phyloP scores from a whole-genome alignment of 176 grass and related monocot species.

The Phyllostachys edulis region DNA sequence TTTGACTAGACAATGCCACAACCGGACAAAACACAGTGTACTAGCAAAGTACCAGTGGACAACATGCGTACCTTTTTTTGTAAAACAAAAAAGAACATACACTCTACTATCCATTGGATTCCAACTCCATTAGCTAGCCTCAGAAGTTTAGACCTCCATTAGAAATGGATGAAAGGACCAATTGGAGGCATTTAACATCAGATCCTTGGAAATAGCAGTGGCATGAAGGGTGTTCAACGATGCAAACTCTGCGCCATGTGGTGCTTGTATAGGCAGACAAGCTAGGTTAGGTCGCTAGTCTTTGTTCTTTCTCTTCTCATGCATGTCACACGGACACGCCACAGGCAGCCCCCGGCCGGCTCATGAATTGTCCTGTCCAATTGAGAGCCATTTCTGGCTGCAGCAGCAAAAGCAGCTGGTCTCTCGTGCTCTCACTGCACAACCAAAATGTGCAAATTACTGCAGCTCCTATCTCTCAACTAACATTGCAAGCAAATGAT shows the following conservation, averaged over 20 bases:
- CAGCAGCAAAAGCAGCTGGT: not conserved
- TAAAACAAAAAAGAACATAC: not conserved
- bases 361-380: slow-evolving; percentile 31
- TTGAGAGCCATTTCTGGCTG: slow-evolving; percentile 18
- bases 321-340: slow-evolving; percentile 13
- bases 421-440: not conserved
- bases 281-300: not conserved
- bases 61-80: not conserved
- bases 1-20: not conserved
- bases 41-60: not conserved
- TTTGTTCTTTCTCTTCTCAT: not conserved
- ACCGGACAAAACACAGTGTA: not conserved
- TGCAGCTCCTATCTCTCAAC: not conserved
- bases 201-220: not conserved
- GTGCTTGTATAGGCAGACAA: not conserved
- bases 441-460: slow-evolving; percentile 27
- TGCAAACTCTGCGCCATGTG: not conserved
- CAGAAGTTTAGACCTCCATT: no score
- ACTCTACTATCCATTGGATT: not conserved
- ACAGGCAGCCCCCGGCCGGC: not conserved
- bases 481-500: not conserved
- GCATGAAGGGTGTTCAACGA: not conserved
- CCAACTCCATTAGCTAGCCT: not conserved
- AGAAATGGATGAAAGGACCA: not conserved
- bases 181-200: not conserved